Evolutionary conservation across 2,329 filamentous ascomycete genomes (phyloP).

Genomic region (Aspergillus persii): DNA sequence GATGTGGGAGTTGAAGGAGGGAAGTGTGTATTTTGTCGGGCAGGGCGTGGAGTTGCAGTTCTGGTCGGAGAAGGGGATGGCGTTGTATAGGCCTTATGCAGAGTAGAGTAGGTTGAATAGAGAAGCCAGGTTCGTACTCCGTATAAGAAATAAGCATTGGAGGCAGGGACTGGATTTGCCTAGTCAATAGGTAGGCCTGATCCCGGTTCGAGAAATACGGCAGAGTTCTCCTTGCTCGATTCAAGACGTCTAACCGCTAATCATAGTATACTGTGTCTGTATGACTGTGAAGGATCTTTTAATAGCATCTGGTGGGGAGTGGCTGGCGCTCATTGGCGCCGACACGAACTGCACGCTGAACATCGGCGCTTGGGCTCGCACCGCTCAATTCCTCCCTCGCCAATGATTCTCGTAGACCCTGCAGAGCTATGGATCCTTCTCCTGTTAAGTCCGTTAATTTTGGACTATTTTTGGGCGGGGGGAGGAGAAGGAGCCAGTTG

Average conservation of each 20-base stretch:
- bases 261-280: too few relatives aligned
- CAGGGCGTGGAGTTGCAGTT: slow-evolving; percentile 53
- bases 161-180: background rate
- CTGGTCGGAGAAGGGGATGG: slow-evolving; percentile 43
- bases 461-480: slow-evolving; percentile 1
- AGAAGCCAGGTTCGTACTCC: too few relatives aligned
- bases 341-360: background rate
- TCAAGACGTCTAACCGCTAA: too few relatives aligned
- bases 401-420: background rate
- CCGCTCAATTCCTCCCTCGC: background rate
- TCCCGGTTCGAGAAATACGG: too few relatives aligned
- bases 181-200: background rate
- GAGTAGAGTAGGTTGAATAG: slow-evolving; percentile 22
- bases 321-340: slow-evolving; percentile 1
- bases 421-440: background rate
- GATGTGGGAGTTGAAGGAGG: slow-evolving; percentile 56
- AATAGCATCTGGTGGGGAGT: background rate
- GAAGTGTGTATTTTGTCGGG: slow-evolving; percentile 66
- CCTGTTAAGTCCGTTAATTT: background rate
- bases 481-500: background rate
- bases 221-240: too few relatives aligned
- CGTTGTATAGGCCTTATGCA: slow-evolving; percentile 49
- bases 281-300: background rate
- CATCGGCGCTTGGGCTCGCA: background rate
- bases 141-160: background rate